phyloP scores from a whole-genome alignment of 768 basidiomycete species.

The Neoboletus magnificus region DNA sequence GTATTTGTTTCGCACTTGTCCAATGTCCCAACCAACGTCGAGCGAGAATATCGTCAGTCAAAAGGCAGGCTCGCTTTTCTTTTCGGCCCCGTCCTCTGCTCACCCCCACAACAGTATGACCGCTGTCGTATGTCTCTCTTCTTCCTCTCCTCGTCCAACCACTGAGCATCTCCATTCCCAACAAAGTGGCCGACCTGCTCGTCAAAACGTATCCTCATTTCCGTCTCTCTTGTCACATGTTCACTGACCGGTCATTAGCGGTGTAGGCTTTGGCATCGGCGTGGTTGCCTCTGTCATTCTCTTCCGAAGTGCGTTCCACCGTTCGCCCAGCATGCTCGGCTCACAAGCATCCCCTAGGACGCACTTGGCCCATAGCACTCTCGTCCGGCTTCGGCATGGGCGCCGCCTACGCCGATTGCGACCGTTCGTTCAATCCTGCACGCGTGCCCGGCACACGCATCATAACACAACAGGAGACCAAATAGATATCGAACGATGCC shows the following conservation, averaged over 20 bases:
- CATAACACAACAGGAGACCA: constrained; percentile 39
- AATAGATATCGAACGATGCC: constrained; percentile 10
- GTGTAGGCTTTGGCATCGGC: constrained; percentile 85
- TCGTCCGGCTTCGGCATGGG: constrained; percentile 85
- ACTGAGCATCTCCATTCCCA: constrained; percentile 19
- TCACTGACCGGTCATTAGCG: constrained; percentile 43
- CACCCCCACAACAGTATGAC: constrained; percentile 56
- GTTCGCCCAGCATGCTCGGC: background rate
- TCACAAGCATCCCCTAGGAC: constrained; percentile 50
- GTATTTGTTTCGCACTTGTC: constrained; percentile 21
- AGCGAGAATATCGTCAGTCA: constrained; percentile 89
- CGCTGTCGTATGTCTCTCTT: constrained; percentile 70
- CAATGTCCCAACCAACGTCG: constrained; percentile 63
- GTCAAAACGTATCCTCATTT: constrained; percentile 71
- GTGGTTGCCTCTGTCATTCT: constrained; percentile 87
- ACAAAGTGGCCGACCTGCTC: constrained; percentile 66
- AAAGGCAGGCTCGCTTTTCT: constrained; percentile 54
- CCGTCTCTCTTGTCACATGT: background rate
- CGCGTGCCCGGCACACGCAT: constrained; percentile 82
- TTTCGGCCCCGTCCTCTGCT: background rate
- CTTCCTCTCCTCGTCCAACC: constrained; percentile 9
- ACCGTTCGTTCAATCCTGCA: constrained; percentile 89
- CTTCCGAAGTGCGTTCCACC: constrained; percentile 73
- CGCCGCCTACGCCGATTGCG: constrained; percentile 87
- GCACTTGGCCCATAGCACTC: constrained; percentile 88